Evolutionary conservation across 106 monocot genomes (phyloP).

Genomic region (Ottelia alismoides): DNA sequence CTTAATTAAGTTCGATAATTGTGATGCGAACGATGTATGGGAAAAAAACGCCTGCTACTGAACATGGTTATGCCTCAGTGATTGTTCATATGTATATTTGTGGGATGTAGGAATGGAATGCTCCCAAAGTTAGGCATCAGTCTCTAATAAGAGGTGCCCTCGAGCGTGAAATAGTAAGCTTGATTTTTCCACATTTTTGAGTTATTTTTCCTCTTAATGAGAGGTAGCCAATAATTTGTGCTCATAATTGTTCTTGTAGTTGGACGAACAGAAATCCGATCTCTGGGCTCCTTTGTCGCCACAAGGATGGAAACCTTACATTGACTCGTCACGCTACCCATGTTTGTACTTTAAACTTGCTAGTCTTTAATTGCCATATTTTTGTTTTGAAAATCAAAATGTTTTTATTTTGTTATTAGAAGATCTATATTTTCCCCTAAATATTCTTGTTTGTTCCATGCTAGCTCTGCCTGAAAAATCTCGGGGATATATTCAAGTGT

Average conservation of each 20-base stretch:
- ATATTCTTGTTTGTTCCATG: not conserved
- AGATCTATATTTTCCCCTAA: not conserved
- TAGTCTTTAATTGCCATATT: not conserved
- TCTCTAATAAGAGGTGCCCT: slow-evolving; percentile 56
- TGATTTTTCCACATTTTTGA: too few species aligned
- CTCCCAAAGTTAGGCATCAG: slow-evolving; percentile 63
- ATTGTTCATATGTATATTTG: too few species aligned
- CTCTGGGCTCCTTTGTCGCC: slow-evolving; percentile 52
- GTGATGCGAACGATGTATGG: too few species aligned
- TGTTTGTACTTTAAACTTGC: slow-evolving; percentile 12
- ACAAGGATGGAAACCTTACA: slow-evolving; percentile 66
- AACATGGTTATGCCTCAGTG: too few species aligned
- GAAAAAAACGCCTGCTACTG: too few species aligned
- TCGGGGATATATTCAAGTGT: slow-evolving; percentile 66
- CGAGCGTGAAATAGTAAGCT: slow-evolving; percentile 41
- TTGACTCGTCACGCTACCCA: slow-evolving; percentile 10
- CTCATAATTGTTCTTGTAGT: too few species aligned
- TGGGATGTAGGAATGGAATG: slow-evolving; percentile 70
- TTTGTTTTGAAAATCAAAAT: too few species aligned
- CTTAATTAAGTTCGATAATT: too few species aligned
- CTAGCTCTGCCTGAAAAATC: slow-evolving; percentile 25
- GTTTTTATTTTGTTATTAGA: too few species aligned
- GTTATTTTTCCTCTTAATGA: too few species aligned
- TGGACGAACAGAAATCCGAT: slow-evolving; percentile 39
- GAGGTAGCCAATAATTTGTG: too few species aligned